Base-by-base conservation (phyloP, 495 filamentous ascomycete genomes). In the Aspergillus taichungensis region DNA sequence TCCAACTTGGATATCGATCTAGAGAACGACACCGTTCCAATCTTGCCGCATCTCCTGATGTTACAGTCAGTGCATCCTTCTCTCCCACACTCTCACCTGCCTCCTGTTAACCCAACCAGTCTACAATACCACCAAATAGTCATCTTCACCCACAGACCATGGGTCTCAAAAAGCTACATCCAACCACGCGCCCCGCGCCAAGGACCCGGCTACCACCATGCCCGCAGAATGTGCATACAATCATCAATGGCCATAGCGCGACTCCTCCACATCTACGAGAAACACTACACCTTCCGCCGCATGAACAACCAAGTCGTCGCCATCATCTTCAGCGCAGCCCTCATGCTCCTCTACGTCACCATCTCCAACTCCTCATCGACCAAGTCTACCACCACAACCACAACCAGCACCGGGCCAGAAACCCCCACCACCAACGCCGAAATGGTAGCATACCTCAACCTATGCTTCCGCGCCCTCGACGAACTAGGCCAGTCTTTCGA, bases 101-200 rank as follows among this genome's bases (percentile, higher is more conserved):
- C 18, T 24, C 4, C 18, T 24, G 18, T 24, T 24, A 24, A 24
- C 18, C 18, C 18, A 24, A 1, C 18, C 37, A 75, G 71, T 40
- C 72, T 76, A 62, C 71, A 76, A 72, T 76, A 74, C 43, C 66
- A 76, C 46, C 68, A 72, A 47, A 71, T 70, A 3, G 57, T 76
- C 33, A 73, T 76, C 35, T 73, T 73, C 50, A 64, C 70, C 48
- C 67, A 74, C 42, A 59, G 71, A 8, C 72, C 72, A 11, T 76
- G 68, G 63, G 64, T 76, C 6, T 74, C 72, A 1, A 73, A 70
- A 48, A 68, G 53, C 47, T 70, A 68, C 49, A 71, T 69, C 37
- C 71, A 73, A 42, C 69, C 69, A 8, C 66, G 64, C 18, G 55
- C 50, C 32, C 71, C 68, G 5, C 66, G 66, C 32, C 67, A 66